phyloP scores from a whole-genome alignment of 257 asterid species.

The Nicotiana sylvestris region DNA sequence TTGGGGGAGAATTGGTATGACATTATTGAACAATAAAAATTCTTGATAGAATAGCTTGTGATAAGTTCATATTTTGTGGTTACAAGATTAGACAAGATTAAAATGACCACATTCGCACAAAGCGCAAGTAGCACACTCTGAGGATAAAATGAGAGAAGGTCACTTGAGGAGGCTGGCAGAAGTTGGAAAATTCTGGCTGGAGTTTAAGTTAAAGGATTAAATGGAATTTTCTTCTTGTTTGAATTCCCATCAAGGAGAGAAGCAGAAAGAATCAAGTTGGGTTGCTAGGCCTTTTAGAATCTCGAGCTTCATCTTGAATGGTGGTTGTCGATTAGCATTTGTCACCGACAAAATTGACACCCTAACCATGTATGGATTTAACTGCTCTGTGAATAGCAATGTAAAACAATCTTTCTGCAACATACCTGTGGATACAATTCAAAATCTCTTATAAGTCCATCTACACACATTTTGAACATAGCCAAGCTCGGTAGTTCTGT shows the following conservation, averaged over 20 bases:
- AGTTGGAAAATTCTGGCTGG: background rate
- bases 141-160: too few species aligned
- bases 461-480: constrained; percentile 54
- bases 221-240: background rate
- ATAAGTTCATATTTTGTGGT: too few species aligned
- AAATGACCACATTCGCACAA: too few species aligned
- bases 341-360: background rate
- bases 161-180: background rate
- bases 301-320: background rate
- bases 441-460: constrained; percentile 56
- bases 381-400: constrained; percentile 9
- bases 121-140: too few species aligned
- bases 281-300: background rate
- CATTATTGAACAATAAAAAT: too few species aligned
- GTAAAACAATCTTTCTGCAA: constrained; percentile 15
- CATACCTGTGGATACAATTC: constrained; percentile 76
- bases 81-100: too few species aligned
- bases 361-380: background rate
- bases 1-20: too few species aligned
- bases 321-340: background rate
- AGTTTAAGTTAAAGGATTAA: background rate
- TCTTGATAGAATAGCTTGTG: too few species aligned
- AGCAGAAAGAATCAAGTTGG: background rate
- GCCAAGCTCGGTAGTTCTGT: constrained; percentile 46
- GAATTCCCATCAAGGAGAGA: background rate